phyloP scores from a whole-genome alignment of 345 rosid species.

The Cochlearia excelsa region DNA sequence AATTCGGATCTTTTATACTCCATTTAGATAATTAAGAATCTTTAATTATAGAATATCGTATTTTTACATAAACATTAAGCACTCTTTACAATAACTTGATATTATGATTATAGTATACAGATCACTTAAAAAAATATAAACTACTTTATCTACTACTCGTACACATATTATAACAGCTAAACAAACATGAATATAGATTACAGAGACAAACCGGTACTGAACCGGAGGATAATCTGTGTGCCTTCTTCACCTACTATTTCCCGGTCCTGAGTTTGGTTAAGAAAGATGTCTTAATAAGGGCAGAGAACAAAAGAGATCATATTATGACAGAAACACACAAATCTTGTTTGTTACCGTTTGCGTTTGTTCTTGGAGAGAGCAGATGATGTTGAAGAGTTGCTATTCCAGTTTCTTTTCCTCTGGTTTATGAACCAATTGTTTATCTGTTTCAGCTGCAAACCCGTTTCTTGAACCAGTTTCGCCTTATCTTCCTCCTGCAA shows the following conservation, averaged over 20 bases:
- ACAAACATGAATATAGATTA: no score
- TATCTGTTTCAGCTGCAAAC: conserved; percentile 86
- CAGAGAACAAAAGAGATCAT: not conserved
- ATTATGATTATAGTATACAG: no score
- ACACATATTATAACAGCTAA: no score
- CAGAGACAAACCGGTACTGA: no score
- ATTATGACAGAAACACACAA: not conserved
- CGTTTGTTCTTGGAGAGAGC: conserved; percentile 65
- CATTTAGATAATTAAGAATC: no score
- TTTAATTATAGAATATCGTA: no score
- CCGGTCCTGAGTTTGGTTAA: conserved; percentile 25
- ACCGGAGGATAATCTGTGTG: no score
- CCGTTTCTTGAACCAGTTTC: conserved; percentile 73
- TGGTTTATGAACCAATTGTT: conserved; percentile 34
- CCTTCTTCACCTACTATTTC: conserved; percentile 21
- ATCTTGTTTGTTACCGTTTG: conserved; percentile 51
- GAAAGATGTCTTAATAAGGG: conserved; percentile 3
- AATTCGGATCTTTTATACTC: not conserved
- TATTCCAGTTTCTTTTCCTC: conserved; percentile 88
- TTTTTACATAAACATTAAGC: no score
- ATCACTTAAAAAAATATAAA: no score
- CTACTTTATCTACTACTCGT: no score
- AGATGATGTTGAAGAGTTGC: conserved; percentile 60
- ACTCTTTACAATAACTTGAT: no score
- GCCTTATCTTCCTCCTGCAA: conserved; percentile 82